Evolutionary conservation across 768 basidiomycete species (phyloP).

Genomic region (Gyrodon lividus): DNA sequence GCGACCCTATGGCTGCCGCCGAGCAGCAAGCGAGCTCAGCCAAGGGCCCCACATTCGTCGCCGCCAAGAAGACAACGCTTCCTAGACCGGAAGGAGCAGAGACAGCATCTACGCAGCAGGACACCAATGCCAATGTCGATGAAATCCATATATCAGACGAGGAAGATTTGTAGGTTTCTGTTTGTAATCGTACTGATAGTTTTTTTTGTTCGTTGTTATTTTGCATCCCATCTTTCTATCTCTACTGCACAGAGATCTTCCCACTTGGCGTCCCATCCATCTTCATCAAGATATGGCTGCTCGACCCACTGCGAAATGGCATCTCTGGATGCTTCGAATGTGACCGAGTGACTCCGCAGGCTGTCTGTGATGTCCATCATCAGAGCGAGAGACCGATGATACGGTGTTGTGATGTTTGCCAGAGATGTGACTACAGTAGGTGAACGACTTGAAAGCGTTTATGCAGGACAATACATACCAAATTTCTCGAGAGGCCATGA

Average conservation of each 20-base stretch:
- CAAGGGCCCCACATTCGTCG: conserved; percentile 74
- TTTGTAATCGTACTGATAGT: conserved; percentile 10
- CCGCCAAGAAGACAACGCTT: conserved; percentile 59
- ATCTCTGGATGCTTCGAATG: conserved; percentile 68
- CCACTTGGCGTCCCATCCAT: conserved; percentile 70
- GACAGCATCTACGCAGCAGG: conserved; percentile 26
- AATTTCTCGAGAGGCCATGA: conserved; percentile 84
- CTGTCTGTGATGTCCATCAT: conserved; percentile 55
- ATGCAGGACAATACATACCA: conserved; percentile 41
- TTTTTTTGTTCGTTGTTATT: conserved; percentile 21
- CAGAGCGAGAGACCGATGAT: conserved; percentile 62
- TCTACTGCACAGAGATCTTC: conserved; percentile 78
- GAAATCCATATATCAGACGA: conserved; percentile 91
- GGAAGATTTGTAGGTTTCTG: conserved; percentile 52
- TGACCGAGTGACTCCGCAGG: conserved; percentile 61
- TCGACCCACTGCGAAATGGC: conserved; percentile 66
- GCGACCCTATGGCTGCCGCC: conserved; percentile 87
- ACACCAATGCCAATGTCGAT: conserved; percentile 69
- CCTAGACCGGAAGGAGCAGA: conserved; percentile 40
- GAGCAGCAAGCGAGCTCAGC: conserved; percentile 60
- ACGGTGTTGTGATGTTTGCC: conserved; percentile 55
- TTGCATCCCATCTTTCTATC: conserved; percentile 65
- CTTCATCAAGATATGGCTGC: conserved; percentile 65
- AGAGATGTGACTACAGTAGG: conserved; percentile 50
- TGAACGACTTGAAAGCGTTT: background rate